Conservation (phyloP, 345 rosid species). For the Gossypium raimondii region DNA sequence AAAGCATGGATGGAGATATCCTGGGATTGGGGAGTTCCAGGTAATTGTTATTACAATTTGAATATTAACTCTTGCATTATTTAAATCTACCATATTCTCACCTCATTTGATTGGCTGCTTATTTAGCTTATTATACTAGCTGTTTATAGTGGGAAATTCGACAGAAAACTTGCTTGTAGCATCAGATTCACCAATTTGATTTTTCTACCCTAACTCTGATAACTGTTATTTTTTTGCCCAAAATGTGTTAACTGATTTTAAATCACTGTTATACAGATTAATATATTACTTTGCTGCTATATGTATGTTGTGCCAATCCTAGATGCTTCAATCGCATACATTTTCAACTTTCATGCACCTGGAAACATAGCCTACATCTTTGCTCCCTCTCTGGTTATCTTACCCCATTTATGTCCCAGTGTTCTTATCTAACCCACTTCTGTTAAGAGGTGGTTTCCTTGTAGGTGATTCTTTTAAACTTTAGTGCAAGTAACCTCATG, state of each 20-base stretch:
- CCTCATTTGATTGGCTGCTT: slow-evolving; percentile 2
- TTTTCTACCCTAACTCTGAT: not conserved
- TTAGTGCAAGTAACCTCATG: not conserved
- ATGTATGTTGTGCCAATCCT: not conserved
- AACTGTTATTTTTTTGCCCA: too few relatives aligned
- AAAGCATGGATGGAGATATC: slow-evolving; percentile 98
- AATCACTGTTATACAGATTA: slow-evolving; percentile 1
- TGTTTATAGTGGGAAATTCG: not conserved
- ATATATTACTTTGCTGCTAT: not conserved
- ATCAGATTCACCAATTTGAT: not conserved
- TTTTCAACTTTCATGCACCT: not conserved
- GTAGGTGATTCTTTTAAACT: not conserved
- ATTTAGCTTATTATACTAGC: not conserved
- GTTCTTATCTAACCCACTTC: not conserved
- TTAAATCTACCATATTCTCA: not conserved
- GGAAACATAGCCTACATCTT: not conserved
- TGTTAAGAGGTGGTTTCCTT: not conserved
- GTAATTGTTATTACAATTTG: slow-evolving; percentile 33
- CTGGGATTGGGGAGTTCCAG: slow-evolving; percentile 98
- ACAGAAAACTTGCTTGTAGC: not conserved
- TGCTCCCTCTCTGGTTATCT: not conserved
- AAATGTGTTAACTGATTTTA: not conserved
- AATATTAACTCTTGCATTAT: slow-evolving; percentile 8
- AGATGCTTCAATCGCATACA: not conserved
- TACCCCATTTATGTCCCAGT: not conserved